These are phyloP conservation scores for Acidiella bohemica DNA, from an alignment of 495 filamentous ascomycete species.

Conservation along the genomic window DNA sequence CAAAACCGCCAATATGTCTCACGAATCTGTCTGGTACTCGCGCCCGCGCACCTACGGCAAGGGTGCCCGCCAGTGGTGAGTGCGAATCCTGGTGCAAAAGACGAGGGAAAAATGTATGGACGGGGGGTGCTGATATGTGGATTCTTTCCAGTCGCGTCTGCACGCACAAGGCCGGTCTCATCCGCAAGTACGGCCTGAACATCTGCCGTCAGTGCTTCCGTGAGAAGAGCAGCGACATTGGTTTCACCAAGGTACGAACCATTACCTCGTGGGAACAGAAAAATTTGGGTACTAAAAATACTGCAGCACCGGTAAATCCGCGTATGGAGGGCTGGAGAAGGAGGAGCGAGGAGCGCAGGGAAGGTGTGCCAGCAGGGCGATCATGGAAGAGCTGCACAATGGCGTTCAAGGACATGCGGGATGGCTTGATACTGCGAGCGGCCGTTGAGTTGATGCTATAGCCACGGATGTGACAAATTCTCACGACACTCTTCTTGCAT, in stretches of 20 bases:
- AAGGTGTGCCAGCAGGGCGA: too few relatives aligned
- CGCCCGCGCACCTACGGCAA: conserved; percentile 94
- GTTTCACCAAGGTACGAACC: conserved; percentile 96
- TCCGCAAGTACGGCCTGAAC: conserved; percentile 98
- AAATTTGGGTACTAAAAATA: neutral
- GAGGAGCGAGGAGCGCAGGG: too few relatives aligned
- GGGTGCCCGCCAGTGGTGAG: conserved; percentile 80
- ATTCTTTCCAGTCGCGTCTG: conserved; percentile 64
- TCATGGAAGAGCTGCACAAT: too few relatives aligned
- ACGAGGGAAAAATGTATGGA: neutral
- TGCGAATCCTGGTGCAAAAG: conserved; percentile 7
- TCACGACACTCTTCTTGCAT: too few relatives aligned
- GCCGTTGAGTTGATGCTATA: too few relatives aligned
- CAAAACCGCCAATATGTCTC: conserved; percentile 53
- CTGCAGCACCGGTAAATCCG: neutral
- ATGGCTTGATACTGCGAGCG: too few relatives aligned
- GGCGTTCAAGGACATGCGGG: too few relatives aligned
- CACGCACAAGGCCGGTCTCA: conserved; percentile 85
- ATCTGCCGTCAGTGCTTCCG: conserved; percentile 99
- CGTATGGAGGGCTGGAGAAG: neutral
- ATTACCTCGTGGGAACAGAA: too few relatives aligned
- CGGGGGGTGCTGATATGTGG: too few relatives aligned
- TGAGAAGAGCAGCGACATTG: conserved; percentile 91
- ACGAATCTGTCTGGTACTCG: conserved; percentile 99
- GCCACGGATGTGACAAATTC: too few relatives aligned